These are phyloP conservation scores for Echites panduratus DNA, from an alignment of 257 asterid species.

Conservation along the genomic window DNA sequence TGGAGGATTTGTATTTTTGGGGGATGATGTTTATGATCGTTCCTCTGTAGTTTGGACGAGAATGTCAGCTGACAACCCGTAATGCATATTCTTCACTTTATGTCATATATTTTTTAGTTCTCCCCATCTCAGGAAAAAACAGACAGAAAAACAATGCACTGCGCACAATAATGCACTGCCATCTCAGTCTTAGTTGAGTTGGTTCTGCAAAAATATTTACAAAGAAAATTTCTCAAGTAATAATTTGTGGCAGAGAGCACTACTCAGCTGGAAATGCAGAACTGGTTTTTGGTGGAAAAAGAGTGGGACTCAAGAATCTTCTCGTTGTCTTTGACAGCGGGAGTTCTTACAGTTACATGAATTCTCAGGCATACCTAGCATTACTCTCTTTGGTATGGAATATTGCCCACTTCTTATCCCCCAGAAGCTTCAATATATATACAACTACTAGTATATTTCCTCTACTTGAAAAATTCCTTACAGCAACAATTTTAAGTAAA, in stretches of 20 bases:
- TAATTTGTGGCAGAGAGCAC: slow-evolving; percentile 54
- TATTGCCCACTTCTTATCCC: not conserved
- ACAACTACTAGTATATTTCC: too few relatives aligned
- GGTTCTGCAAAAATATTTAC: not conserved
- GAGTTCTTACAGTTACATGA: slow-evolving; percentile 83
- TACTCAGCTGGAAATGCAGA: slow-evolving; percentile 80
- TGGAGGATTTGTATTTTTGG: slow-evolving; percentile 83
- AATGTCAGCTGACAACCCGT: slow-evolving; percentile 71
- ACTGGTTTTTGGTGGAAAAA: slow-evolving; percentile 63
- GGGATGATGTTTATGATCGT: slow-evolving; percentile 70
- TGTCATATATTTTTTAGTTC: not conserved
- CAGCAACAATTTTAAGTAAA: not conserved
- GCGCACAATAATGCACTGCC: not conserved
- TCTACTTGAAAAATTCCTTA: not conserved
- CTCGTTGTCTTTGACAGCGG: slow-evolving; percentile 88
- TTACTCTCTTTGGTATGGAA: slow-evolving; percentile 52
- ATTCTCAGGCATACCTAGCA: slow-evolving; percentile 58
- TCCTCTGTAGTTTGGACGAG: slow-evolving; percentile 77
- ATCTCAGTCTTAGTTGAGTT: too few relatives aligned
- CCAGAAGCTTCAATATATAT: not conserved
- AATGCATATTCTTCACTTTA: slow-evolving; percentile 15
- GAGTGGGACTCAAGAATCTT: slow-evolving; percentile 69
- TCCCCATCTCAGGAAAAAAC: not conserved
- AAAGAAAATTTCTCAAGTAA: slow-evolving; percentile 4
- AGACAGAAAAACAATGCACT: not conserved